A percentile compares a stretch with the other conserved stretches of the same genome.
These are phyloP conservation scores for Cunninghamia lanceolata DNA, from an alignment of 75 land plant species.

Conservation along the genomic window DNA sequence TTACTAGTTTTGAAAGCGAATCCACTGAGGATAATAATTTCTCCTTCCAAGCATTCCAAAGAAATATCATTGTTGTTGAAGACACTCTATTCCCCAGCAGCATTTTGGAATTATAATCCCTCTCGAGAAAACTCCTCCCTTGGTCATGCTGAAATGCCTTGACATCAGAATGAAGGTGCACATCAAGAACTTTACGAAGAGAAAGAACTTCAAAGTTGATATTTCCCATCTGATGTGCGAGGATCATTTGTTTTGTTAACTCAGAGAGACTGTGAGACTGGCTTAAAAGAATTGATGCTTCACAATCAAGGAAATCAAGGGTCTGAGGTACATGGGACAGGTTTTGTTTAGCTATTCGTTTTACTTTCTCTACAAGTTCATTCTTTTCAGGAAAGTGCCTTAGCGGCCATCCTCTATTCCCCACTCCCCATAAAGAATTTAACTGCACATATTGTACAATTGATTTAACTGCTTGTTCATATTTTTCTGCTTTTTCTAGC, in stretches of 20 bases:
- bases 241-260: no score
- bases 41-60: no score
- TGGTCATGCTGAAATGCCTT: conserved; percentile 14
- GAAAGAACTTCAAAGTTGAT: no score
- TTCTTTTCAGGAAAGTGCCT: conserved; percentile 24
- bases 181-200: no score
- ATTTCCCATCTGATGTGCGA: no score
- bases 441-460: conserved; percentile 29
- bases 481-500: conserved; percentile 41
- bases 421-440: conserved; percentile 35
- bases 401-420: conserved; percentile 50
- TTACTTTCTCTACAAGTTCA: conserved; percentile 36
- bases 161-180: background rate
- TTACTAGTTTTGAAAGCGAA: no score
- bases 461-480: conserved; percentile 16
- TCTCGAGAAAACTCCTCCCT: background rate
- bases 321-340: background rate
- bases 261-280: no score
- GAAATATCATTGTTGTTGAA: no score
- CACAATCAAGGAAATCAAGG: no score
- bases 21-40: no score
- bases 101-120: background rate
- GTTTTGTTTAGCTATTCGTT: conserved; percentile 20
- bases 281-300: no score
- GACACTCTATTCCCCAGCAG: background rate